Evolutionary conservation across 129 eudicot species (phyloP).

Genomic region (Tanacetum coccineum): DNA sequence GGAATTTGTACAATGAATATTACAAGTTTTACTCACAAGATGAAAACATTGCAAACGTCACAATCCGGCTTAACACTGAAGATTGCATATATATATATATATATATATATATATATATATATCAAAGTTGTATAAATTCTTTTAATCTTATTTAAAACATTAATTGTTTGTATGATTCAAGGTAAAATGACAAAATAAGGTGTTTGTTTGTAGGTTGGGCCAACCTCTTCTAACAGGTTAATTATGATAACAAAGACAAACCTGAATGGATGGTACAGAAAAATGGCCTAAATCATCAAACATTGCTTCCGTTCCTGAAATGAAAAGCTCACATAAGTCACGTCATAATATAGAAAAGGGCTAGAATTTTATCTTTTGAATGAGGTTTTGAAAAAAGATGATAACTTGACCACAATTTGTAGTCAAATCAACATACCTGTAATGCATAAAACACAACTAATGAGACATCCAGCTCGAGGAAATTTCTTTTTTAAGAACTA

Average conservation of each 20-base stretch:
- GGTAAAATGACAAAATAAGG: not conserved
- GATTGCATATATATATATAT: too few relatives aligned
- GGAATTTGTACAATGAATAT: slow-evolving; percentile 29
- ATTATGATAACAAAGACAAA: not conserved
- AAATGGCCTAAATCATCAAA: slow-evolving; percentile 98
- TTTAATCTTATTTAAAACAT: too few relatives aligned
- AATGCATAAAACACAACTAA: too few relatives aligned
- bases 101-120: too few relatives aligned
- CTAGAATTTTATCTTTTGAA: not conserved
- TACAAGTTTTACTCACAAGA: slow-evolving; percentile 27
- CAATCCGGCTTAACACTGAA: not conserved
- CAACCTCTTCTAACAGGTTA: not conserved
- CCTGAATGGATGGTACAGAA: too few relatives aligned
- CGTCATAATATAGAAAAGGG: not conserved
- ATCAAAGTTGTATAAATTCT: too few relatives aligned
- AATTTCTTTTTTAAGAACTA: too few relatives aligned
- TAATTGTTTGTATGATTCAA: not conserved
- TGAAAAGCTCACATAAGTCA: slow-evolving; percentile 5
- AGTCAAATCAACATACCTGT: too few relatives aligned
- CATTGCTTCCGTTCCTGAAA: slow-evolving; percentile 97
- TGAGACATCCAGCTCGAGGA: too few relatives aligned
- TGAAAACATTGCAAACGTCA: not conserved
- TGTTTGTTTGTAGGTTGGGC: not conserved
- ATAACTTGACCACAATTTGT: not conserved
- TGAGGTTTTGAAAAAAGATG: not conserved